A percentile compares a stretch with the other conserved stretches of the same genome.
Conservation (phyloP, 805 yeast genomes). For the Yarrowia bubula region DNA sequence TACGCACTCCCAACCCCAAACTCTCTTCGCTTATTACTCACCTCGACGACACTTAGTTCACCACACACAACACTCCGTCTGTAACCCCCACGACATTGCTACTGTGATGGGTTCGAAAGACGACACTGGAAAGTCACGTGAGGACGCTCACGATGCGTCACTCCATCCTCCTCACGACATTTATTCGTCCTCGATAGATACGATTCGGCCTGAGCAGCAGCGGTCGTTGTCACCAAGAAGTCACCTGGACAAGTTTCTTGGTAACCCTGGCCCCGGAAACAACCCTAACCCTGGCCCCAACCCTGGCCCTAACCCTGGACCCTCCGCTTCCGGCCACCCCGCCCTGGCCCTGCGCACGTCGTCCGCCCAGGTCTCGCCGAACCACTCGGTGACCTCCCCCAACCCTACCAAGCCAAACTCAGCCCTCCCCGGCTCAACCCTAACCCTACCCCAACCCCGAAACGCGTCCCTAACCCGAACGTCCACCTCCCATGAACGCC, state of each 20-base stretch:
- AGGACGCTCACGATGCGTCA: neutral
- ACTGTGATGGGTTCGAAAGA: neutral
- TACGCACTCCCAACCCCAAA: constrained; percentile 12
- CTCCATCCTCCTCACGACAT: neutral
- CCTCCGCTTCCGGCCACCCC: neutral
- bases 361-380: too few relatives aligned
- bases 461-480: neutral
- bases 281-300: neutral
- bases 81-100: neutral
- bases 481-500: constrained; percentile 26
- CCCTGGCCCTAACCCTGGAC: neutral
- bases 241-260: neutral
- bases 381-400: neutral
- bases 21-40: neutral
- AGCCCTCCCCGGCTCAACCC: neutral
- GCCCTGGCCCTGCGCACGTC: too few relatives aligned
- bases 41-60: neutral
- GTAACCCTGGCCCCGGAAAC: neutral
- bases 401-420: neutral
- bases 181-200: constrained; percentile 18
- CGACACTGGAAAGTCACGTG: neutral
- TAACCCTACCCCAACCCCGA: neutral
- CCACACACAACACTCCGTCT: neutral
- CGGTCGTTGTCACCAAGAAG: neutral
- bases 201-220: neutral